phyloP scores from a whole-genome alignment of 2,329 filamentous ascomycete species.

The Trichoderma harzianum region DNA sequence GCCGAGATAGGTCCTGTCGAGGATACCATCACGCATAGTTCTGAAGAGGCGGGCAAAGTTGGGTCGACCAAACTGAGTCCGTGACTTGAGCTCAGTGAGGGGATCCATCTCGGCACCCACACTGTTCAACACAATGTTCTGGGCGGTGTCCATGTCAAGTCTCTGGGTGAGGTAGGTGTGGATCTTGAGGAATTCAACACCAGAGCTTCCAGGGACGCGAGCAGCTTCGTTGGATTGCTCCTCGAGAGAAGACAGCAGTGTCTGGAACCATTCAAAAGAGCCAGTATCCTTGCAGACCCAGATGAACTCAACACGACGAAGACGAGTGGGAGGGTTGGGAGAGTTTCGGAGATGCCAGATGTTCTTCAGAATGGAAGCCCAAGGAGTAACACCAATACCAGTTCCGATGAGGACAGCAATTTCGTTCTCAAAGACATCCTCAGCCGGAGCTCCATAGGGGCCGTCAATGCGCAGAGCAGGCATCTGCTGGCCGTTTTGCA shows the following conservation, averaged over 20 bases:
- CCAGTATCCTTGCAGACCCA: constrained; percentile 96
- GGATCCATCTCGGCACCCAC: constrained; percentile 87
- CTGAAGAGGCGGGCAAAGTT: constrained; percentile 79
- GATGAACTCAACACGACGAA: constrained; percentile 96
- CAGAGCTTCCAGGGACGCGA: constrained; percentile 62
- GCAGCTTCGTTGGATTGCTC: constrained; percentile 72
- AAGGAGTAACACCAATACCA: constrained; percentile 83
- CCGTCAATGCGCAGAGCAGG: constrained; percentile 86
- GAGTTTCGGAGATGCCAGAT: constrained; percentile 94
- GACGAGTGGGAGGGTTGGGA: constrained; percentile 82
- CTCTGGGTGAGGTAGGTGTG: constrained; percentile 97
- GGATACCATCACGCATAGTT: constrained; percentile 83
- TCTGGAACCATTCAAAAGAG: constrained; percentile 99
- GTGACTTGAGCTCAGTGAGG: constrained; percentile 81
- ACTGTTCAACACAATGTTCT: constrained; percentile 96
- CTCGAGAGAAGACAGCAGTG: constrained; percentile 85
- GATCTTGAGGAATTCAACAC: constrained; percentile 87
- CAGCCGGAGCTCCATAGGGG: constrained; percentile 92
- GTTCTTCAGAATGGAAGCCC: constrained; percentile 88
- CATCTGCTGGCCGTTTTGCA: constrained; percentile 92
- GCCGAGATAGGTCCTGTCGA: constrained; percentile 79
- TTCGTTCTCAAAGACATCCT: constrained; percentile 95
- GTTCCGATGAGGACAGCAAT: constrained; percentile 83
- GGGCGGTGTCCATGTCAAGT: constrained; percentile 84
- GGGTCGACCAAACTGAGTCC: constrained; percentile 92